Evolutionary conservation across 2,329 filamentous ascomycete species (phyloP).

Genomic region (Trichoderma oligosporum): DNA sequence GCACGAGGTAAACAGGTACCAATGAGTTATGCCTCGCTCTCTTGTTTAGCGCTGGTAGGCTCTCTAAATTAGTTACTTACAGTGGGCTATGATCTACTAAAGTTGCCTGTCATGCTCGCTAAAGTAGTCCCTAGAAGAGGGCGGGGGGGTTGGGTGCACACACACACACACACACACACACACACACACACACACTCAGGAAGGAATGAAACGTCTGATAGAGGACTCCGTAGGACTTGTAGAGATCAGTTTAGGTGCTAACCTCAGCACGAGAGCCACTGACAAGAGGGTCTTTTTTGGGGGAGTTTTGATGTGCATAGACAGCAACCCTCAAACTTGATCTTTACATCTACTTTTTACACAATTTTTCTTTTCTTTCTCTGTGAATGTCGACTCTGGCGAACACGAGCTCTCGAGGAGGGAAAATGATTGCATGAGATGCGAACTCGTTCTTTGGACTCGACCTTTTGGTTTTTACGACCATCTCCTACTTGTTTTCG

Average conservation of each 20-base stretch:
- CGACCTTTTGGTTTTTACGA: neutral
- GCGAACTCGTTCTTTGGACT: neutral
- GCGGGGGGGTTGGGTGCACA: too few species aligned
- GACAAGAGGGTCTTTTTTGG: neutral
- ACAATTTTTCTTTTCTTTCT: neutral
- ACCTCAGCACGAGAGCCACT: too few species aligned
- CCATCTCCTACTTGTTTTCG: neutral
- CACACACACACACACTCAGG: neutral
- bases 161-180: conserved; percentile 1
- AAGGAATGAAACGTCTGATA: conserved; percentile 1
- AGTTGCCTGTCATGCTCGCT: conserved; percentile 3
- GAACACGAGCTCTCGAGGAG: neutral
- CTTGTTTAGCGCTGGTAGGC: conserved; percentile 5
- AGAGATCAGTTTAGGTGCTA: too few species aligned
- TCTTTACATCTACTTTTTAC: neutral
- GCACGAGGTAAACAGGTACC: too few species aligned
- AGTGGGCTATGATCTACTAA: conserved; percentile 3
- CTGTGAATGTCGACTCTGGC: neutral
- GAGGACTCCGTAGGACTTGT: too few species aligned
- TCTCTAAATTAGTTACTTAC: neutral
- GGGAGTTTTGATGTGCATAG: neutral
- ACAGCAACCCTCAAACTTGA: neutral
- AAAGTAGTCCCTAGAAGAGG: neutral
- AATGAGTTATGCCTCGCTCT: too few species aligned
- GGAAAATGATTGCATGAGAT: neutral